phyloP scores from a whole-genome alignment of 495 filamentous ascomycete genomes.

The Neurospora terricola region DNA sequence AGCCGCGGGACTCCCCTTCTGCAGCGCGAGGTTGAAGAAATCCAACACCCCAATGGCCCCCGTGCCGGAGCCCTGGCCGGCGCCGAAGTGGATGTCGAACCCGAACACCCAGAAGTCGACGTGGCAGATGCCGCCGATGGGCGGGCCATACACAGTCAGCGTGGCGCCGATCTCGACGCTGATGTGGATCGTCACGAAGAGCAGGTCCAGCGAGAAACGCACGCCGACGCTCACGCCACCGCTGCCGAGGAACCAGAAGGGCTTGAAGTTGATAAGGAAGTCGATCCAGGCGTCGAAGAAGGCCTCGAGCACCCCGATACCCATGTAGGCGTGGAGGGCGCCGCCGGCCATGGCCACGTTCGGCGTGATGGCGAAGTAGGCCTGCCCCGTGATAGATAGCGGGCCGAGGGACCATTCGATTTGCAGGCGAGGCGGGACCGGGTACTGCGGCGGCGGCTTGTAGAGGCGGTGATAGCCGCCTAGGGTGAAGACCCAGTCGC shows the following conservation, averaged over 20 bases:
- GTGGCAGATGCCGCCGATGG: conserved; percentile 26
- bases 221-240: conserved; percentile 29
- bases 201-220: conserved; percentile 24
- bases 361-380: conserved; percentile 46
- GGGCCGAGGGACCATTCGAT: conserved; percentile 29
- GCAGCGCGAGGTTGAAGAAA: not conserved
- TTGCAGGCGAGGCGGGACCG: conserved; percentile 31
- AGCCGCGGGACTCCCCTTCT: too few relatives aligned
- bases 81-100: conserved; percentile 36
- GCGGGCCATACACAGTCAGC: conserved; percentile 28
- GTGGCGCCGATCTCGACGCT: conserved; percentile 26
- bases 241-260: conserved; percentile 32
- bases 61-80: not conserved
- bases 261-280: conserved; percentile 39
- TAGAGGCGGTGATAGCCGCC: conserved; percentile 42
- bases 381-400: conserved; percentile 31
- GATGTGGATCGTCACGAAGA: conserved; percentile 22
- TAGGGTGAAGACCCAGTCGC: conserved; percentile 43
- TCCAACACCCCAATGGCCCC: not conserved
- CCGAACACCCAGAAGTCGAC: conserved; percentile 35
- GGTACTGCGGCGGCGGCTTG: conserved; percentile 29
- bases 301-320: conserved; percentile 24
- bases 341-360: conserved; percentile 41
- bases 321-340: conserved; percentile 17
- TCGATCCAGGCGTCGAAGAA: conserved; percentile 34